Conservation (phyloP, 2,329 filamentous ascomycete species). For the Trichoderma guizhouense region DNA sequence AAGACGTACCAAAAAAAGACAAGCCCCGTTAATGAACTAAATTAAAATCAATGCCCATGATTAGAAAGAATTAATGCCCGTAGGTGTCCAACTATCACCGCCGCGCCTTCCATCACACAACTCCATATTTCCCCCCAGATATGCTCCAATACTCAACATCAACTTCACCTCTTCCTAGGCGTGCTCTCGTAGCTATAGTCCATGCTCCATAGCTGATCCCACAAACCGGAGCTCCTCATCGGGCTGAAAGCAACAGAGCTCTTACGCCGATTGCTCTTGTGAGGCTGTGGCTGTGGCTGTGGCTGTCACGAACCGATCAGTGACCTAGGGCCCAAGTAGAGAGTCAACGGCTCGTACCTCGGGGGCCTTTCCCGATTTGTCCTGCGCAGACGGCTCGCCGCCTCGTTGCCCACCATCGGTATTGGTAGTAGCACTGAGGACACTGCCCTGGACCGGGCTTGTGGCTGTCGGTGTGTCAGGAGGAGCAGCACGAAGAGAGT, state of each 20-base stretch:
- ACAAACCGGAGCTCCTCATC: conserved; percentile 54
- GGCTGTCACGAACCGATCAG: conserved; percentile 28
- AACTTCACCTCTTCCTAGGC: conserved; percentile 24
- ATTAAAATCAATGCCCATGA: background rate
- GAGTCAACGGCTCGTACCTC: conserved; percentile 57
- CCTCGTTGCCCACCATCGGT: conserved; percentile 24
- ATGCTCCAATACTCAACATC: background rate
- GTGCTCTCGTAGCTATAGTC: conserved; percentile 54
- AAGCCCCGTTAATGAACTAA: background rate
- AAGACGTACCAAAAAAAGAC: background rate
- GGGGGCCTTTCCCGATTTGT: conserved; percentile 28
- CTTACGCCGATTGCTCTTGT: conserved; percentile 36
- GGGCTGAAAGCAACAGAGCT: conserved; percentile 34
- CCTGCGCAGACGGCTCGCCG: conserved; percentile 28
- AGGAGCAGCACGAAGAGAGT: conserved; percentile 51
- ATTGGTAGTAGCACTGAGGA: conserved; percentile 23
- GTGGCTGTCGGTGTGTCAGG: conserved; percentile 40
- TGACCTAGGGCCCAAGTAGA: conserved; percentile 46
- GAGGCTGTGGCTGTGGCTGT: conserved; percentile 29
- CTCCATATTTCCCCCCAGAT: background rate
- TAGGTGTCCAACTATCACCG: background rate
- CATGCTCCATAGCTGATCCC: conserved; percentile 60
- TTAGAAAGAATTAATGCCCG: background rate
- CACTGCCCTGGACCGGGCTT: conserved; percentile 40
- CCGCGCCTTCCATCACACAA: background rate